phyloP scores from a whole-genome alignment of 768 basidiomycete genomes.

The Podaxis carcinomalis region DNA sequence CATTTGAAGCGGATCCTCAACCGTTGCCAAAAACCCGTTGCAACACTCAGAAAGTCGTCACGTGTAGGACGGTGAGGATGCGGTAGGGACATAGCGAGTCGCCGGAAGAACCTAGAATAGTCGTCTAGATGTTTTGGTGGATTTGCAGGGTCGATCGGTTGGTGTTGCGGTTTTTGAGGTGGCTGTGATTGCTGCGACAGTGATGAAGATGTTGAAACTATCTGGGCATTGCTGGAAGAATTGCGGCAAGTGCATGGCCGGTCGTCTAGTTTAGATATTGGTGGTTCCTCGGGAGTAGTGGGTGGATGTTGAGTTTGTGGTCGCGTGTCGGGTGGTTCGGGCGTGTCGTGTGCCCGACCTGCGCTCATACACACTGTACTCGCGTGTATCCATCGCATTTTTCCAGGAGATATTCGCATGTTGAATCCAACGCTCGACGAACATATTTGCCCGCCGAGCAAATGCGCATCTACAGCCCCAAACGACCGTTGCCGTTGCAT shows the following conservation, averaged over 20 bases:
- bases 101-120: constrained; percentile 77
- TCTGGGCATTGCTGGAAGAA: not conserved
- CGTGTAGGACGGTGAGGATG: constrained; percentile 76
- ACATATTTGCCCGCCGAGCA: not conserved
- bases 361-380: not conserved
- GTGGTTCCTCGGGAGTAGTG: not conserved
- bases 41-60: constrained; percentile 84
- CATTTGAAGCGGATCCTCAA: constrained; percentile 92
- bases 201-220: not conserved
- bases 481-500: not conserved
- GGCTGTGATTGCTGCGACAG: constrained; percentile 6
- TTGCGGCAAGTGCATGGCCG: not conserved
- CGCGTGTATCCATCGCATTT: constrained; percentile 3
- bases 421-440: not conserved
- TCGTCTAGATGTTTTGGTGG: constrained; percentile 43
- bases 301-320: not conserved
- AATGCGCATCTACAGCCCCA: not conserved
- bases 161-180: constrained; percentile 7
- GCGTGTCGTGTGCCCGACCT: not conserved
- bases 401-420: not conserved
- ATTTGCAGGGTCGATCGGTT: constrained; percentile 12
- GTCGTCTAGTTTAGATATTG: not conserved
- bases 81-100: constrained; percentile 75
- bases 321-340: not conserved
- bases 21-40: constrained; percentile 89